phyloP scores from a whole-genome alignment of 331 rosid species.

The Stylosanthes scabra region DNA sequence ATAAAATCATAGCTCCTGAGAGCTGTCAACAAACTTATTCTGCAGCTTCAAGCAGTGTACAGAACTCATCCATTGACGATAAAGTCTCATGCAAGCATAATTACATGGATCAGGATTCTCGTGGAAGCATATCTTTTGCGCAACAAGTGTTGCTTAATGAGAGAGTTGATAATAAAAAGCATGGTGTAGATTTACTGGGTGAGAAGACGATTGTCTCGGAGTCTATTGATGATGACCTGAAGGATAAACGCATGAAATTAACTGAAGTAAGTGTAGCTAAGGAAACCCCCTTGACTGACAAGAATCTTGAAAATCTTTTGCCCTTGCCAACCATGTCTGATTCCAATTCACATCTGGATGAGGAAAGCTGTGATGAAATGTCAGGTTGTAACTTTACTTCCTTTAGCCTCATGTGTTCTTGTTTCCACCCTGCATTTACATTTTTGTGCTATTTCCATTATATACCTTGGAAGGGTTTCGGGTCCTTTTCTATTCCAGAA shows the following conservation, averaged over 20 bases:
- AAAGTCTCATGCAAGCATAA: constrained; percentile 32
- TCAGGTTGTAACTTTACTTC: constrained; percentile 54
- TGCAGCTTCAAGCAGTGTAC: constrained; percentile 46
- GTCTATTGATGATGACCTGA: constrained; percentile 32
- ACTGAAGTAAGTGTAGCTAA: constrained; percentile 50
- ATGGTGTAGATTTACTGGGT: constrained; percentile 38
- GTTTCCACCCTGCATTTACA: background rate
- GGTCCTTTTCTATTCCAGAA: constrained; percentile 12
- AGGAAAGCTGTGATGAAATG: constrained; percentile 45
- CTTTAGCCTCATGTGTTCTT: background rate
- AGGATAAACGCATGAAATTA: constrained; percentile 42
- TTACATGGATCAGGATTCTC: constrained; percentile 30
- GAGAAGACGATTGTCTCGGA: constrained; percentile 39
- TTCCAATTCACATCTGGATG: constrained; percentile 36
- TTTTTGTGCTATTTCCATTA: constrained; percentile 12
- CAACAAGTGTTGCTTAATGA: constrained; percentile 35
- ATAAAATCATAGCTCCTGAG: constrained; percentile 34
- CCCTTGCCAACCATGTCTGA: constrained; percentile 38
- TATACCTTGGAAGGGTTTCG: constrained; percentile 13
- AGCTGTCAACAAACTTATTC: constrained; percentile 31
- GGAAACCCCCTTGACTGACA: constrained; percentile 47
- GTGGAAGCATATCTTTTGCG: constrained; percentile 40
- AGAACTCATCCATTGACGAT: constrained; percentile 32
- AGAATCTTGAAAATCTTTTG: constrained; percentile 40
- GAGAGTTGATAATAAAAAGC: constrained; percentile 43